Conservation (phyloP, 805 yeast species). For the Candida nonsorbophila region DNA sequence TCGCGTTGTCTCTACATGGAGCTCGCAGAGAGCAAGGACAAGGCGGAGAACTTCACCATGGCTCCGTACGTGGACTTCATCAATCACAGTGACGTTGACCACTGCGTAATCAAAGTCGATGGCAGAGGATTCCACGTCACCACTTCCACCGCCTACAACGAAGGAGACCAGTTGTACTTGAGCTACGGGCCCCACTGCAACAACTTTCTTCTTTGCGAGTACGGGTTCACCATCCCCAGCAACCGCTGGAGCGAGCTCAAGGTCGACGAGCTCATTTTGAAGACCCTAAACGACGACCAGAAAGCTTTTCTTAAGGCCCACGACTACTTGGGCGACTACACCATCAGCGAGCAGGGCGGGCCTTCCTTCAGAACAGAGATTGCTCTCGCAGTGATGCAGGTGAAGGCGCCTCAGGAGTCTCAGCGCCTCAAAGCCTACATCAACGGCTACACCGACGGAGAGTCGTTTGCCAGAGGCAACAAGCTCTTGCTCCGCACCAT, state of each 20-base stretch:
- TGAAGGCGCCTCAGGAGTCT: constrained; percentile 20
- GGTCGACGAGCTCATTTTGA: constrained; percentile 40
- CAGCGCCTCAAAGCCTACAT: constrained; percentile 31
- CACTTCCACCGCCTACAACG: constrained; percentile 21
- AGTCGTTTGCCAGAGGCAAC: too few species aligned
- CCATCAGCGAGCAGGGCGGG: constrained; percentile 44
- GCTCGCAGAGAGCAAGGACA: constrained; percentile 47
- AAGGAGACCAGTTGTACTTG: constrained; percentile 56
- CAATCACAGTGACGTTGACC: constrained; percentile 60
- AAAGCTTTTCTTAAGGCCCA: constrained; percentile 40
- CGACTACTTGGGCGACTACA: constrained; percentile 72
- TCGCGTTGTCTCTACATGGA: constrained; percentile 85
- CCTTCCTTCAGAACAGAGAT: constrained; percentile 72
- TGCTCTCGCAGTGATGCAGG: constrained; percentile 60
- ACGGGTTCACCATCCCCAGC: constrained; percentile 63
- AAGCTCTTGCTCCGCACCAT: too few species aligned
- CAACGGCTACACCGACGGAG: constrained; percentile 47
- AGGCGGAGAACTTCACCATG: constrained; percentile 72
- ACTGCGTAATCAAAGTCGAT: constrained; percentile 46
- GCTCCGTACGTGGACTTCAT: constrained; percentile 89
- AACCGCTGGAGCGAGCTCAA: constrained; percentile 74
- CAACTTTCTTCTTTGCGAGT: constrained; percentile 76
- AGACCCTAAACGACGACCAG: constrained; percentile 32
- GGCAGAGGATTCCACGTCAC: constrained; percentile 49
- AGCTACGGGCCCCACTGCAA: constrained; percentile 89